Percentiles rank a stretch among this genome's conserved stretches.
phyloP scores from a whole-genome alignment of 2,329 filamentous ascomycete species.

The Aphanocladium album region DNA sequence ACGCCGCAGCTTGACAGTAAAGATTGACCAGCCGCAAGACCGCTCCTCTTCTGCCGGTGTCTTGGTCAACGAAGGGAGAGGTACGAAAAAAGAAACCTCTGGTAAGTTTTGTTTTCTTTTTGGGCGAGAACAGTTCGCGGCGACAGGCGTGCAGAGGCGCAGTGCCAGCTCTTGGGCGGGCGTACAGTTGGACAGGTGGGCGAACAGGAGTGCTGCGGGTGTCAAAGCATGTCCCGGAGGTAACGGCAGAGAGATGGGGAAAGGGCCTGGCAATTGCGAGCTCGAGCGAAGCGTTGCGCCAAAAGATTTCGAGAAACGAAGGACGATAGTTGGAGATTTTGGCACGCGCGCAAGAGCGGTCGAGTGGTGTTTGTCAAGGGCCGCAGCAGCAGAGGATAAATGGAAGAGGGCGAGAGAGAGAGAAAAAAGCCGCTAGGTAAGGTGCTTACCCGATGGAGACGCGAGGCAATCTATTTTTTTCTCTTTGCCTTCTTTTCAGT shows the following conservation, averaged over 20 bases:
- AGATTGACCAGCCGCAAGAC: no score
- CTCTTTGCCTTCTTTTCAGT: background rate
- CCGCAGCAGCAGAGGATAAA: background rate
- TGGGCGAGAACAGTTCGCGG: background rate
- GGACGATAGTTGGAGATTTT: background rate
- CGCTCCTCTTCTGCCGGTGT: no score
- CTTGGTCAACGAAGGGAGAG: background rate
- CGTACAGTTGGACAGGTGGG: background rate
- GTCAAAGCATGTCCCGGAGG: background rate
- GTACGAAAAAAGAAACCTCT: background rate
- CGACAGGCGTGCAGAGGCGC: background rate
- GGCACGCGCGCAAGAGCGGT: background rate
- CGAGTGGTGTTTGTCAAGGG: background rate
- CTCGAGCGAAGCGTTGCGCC: background rate
- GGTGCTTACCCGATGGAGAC: background rate
- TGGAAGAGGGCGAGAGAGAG: background rate
- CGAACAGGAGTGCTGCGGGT: background rate
- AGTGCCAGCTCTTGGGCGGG: background rate
- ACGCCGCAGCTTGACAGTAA: no score
- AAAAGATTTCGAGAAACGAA: background rate
- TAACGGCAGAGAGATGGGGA: background rate
- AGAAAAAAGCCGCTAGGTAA: background rate
- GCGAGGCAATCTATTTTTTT: slow-evolving; percentile 1
- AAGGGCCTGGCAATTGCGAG: background rate
- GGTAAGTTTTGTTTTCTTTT: background rate